phyloP scores from a whole-genome alignment of 306 rosid genomes.

The Cicer yamashitae region DNA sequence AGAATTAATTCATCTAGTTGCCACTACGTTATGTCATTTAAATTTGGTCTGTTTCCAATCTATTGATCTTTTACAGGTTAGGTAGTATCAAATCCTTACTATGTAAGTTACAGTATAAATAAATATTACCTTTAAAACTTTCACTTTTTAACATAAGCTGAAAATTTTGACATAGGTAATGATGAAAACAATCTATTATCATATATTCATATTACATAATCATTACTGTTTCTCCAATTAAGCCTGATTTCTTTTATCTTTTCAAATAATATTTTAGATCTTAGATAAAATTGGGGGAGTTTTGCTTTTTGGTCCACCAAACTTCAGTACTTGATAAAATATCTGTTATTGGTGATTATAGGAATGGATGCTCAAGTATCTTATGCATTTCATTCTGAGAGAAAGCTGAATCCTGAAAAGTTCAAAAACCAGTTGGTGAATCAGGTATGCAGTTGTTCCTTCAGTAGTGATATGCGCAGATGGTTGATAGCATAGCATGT shows the following conservation, averaged over 20 bases:
- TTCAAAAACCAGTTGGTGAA: conserved; percentile 85
- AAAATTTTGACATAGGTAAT: neutral
- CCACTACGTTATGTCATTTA: neutral
- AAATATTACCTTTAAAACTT: conserved; percentile 3
- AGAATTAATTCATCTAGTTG: conserved; percentile 17
- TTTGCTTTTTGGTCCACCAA: neutral
- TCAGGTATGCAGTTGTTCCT: conserved; percentile 62
- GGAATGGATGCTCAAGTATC: conserved; percentile 99
- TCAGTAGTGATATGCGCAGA: neutral
- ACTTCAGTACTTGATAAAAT: conserved; percentile 22
- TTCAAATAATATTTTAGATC: conserved; percentile 29
- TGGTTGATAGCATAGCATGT: conserved; percentile 11
- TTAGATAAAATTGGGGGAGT: conserved; percentile 7
- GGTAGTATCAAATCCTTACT: conserved; percentile 5
- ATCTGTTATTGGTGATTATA: conserved; percentile 41
- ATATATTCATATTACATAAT: too few species aligned
- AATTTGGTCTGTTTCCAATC: conserved; percentile 23
- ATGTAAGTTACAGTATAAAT: conserved; percentile 17
- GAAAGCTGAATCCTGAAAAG: conserved; percentile 91
- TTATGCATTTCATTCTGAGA: conserved; percentile 91
- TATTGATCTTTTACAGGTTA: conserved; percentile 26
- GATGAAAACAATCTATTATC: neutral
- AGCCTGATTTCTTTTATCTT: conserved; percentile 21
- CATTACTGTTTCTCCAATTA: neutral
- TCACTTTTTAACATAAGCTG: neutral